phyloP scores from a whole-genome alignment of 768 basidiomycete species.

The Tephrocybe sp. region DNA sequence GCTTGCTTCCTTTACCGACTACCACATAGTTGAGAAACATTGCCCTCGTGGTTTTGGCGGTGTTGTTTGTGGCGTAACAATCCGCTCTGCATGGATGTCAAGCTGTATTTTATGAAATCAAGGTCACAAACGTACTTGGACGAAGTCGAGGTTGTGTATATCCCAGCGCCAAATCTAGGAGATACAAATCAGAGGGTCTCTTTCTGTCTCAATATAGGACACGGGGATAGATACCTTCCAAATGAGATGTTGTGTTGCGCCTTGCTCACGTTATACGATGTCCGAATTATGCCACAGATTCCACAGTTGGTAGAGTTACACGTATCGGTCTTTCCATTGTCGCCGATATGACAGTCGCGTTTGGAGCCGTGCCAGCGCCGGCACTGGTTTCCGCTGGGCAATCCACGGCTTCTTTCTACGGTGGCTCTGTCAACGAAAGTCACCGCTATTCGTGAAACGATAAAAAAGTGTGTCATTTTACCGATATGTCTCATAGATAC shows the following conservation, averaged over 20 bases:
- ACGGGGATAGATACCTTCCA: slow-evolving; percentile 47
- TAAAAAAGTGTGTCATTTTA: slow-evolving; percentile 26
- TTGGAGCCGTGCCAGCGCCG: slow-evolving; percentile 77
- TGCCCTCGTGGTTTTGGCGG: slow-evolving; percentile 51
- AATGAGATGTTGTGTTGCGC: slow-evolving; percentile 72
- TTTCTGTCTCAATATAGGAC: slow-evolving; percentile 1
- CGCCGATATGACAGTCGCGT: slow-evolving; percentile 62
- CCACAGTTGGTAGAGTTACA: slow-evolving; percentile 58
- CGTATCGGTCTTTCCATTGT: slow-evolving; percentile 53
- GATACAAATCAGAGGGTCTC: not conserved
- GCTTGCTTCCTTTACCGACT: slow-evolving; percentile 68
- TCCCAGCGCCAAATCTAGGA: slow-evolving; percentile 65
- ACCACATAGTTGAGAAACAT: slow-evolving; percentile 73
- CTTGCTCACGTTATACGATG: slow-evolving; percentile 61
- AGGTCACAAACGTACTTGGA: slow-evolving; percentile 46
- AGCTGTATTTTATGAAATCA: not conserved
- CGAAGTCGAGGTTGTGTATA: slow-evolving; percentile 76
- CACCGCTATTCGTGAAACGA: not conserved
- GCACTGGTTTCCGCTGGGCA: slow-evolving; percentile 67
- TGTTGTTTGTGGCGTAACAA: slow-evolving; percentile 63
- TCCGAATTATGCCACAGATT: slow-evolving; percentile 61
- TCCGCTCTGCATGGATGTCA: slow-evolving; percentile 45
- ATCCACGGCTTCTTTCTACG: slow-evolving; percentile 42
- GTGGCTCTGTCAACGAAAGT: slow-evolving; percentile 20
- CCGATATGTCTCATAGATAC: slow-evolving; percentile 62